Base-by-base conservation (phyloP, 2,329 filamentous ascomycete species). In the Diaporthe ilicicola region DNA sequence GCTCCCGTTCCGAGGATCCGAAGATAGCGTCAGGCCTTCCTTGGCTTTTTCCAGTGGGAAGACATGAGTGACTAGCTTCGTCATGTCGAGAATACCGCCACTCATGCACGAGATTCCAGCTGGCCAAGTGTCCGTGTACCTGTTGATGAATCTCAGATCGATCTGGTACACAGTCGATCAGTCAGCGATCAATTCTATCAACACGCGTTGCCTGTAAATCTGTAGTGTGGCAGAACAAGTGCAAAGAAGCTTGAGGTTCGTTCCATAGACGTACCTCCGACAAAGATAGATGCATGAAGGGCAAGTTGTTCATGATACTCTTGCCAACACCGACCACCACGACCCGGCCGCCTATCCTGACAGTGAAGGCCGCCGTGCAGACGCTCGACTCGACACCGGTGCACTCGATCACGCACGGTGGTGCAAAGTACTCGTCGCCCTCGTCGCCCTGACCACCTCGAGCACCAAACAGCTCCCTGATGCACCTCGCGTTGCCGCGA, bases 71-170 rank as follows among this genome's bases (percentile, higher is more conserved):
- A 93, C 86, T 22, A 92, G 79, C 61, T 84, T 85, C 76, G 90
- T 90, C 24, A 92, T 81, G 76, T 92, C 86, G 10, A 93, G 77
- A 1, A 92, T 83, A 0, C 87, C 87, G 4, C 89, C 88, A 50
- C 84, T 85, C 34, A 93, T 76, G 59, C 87, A 88, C 8, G 87
- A 83, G 42, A 93, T 90, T 0, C 89, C 91, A 0, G 87, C 85
- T 0, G 91, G 90, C 91, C 91, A 93, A 0, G 90, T 92, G 76
- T 93, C 90, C 50, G 86, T 84, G 77, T 93, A 93, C 9, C 91
- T 84, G 78, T 93, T 92, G 77, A 92, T 93, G 80, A 93, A 93
- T 46, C 87, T 88, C 32, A 93, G 82, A 74, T 92, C 85, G 73
- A 93, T 91, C 87, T 90, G 48, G 32, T 7, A 17, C 50, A 9